Evolutionary conservation across 495 filamentous ascomycete genomes (phyloP).

Genomic region (Xylaria flabelliformis): DNA sequence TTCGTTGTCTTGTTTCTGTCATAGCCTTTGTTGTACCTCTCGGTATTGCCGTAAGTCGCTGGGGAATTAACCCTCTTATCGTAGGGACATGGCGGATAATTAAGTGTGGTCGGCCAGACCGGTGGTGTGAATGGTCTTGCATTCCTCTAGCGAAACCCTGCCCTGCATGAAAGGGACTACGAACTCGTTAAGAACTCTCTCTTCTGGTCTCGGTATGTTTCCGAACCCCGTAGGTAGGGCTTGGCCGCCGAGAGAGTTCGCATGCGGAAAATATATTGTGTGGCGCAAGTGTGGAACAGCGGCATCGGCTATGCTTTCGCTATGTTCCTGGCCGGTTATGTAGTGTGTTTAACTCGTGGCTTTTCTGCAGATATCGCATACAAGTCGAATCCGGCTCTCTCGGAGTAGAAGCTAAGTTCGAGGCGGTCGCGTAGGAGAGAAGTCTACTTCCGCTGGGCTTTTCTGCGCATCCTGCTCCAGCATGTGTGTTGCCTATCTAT

Average conservation of each 20-base stretch:
- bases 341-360: neutral
- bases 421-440: neutral
- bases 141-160: neutral
- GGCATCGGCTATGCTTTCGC: neutral
- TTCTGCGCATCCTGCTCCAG: neutral
- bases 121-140: neutral
- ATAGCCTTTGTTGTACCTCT: neutral
- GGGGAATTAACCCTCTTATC: neutral
- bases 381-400: neutral
- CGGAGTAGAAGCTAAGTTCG: neutral
- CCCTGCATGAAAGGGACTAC: neutral
- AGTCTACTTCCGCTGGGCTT: neutral
- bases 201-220: constrained; percentile 8
- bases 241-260: neutral
- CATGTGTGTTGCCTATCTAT: neutral
- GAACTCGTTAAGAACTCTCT: neutral
- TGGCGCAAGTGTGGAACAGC: neutral
- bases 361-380: constrained; percentile 1
- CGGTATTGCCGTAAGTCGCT: neutral
- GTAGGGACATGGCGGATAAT: neutral
- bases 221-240: neutral
- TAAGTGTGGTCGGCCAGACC: constrained; percentile 1
- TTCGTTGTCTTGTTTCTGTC: neutral
- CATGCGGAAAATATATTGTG: constrained; percentile 1
- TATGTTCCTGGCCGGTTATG: neutral